Conservation (phyloP, 2,329 filamentous ascomycete genomes). For the Fusarium humuli region DNA sequence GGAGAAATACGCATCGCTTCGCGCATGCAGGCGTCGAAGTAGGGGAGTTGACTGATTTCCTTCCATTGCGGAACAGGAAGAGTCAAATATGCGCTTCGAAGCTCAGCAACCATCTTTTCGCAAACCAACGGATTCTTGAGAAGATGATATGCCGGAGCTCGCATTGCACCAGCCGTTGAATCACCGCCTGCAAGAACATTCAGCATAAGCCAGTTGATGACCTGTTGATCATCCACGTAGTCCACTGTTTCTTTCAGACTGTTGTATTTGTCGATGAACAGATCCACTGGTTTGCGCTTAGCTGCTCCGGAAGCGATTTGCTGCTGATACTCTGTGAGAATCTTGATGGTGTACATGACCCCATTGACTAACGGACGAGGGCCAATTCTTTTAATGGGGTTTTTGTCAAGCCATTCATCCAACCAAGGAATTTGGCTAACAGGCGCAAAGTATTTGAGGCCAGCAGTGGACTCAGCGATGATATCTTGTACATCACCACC, state of each 20-base stretch:
- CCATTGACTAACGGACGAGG: constrained; percentile 26
- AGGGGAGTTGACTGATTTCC: constrained; percentile 22
- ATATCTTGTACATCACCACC: constrained; percentile 28
- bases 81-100: constrained; percentile 10
- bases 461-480: constrained; percentile 19
- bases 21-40: constrained; percentile 36
- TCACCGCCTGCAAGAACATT: constrained; percentile 38
- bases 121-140: constrained; percentile 23
- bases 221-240: constrained; percentile 32
- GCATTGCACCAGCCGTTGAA: constrained; percentile 37
- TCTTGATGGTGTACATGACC: constrained; percentile 32
- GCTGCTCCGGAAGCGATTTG: constrained; percentile 19
- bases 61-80: constrained; percentile 33
- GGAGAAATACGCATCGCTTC: constrained; percentile 31
- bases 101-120: constrained; percentile 31
- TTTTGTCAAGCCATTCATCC: constrained; percentile 41
- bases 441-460: constrained; percentile 36
- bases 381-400: constrained; percentile 24
- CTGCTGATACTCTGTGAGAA: constrained; percentile 35
- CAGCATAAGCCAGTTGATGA: constrained; percentile 39
- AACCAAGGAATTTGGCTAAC: constrained; percentile 42
- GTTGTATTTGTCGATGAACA: constrained; percentile 39
- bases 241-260: constrained; percentile 34
- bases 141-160: constrained; percentile 27
- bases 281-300: constrained; percentile 34